A percentile compares a stretch with the other conserved stretches of the same genome.
phyloP scores from a whole-genome alignment of 108 stramenopile genomes.

The Asterionellopsis glacialis region DNA sequence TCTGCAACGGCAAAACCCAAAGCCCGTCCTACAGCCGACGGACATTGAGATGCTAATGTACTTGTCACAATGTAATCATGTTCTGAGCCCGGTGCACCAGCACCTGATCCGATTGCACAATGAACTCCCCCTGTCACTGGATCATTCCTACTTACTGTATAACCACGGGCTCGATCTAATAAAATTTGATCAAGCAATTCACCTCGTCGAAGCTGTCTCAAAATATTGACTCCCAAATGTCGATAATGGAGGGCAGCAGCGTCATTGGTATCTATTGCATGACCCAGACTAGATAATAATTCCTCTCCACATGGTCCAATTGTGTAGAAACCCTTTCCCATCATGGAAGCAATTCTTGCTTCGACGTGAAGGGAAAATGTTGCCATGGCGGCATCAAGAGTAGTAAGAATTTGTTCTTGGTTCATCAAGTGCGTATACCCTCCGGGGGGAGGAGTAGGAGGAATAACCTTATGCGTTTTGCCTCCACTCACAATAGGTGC shows the following conservation, averaged over 20 bases:
- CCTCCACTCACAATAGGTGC: too few relatives aligned
- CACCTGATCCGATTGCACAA: slow-evolving; percentile 70
- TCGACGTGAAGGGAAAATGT: slow-evolving; percentile 79
- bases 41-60: slow-evolving; percentile 81
- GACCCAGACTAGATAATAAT: slow-evolving; percentile 45
- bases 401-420: slow-evolving; percentile 21
- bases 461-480: slow-evolving; percentile 5
- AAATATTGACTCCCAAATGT: slow-evolving; percentile 56
- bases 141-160: slow-evolving; percentile 59
- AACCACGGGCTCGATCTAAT: slow-evolving; percentile 75
- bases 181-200: slow-evolving; percentile 46
- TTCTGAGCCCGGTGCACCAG: slow-evolving; percentile 18
- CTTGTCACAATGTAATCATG: slow-evolving; percentile 64
- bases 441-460: slow-evolving; percentile 28
- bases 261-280: slow-evolving; percentile 43
- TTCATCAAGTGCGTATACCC: slow-evolving; percentile 35
- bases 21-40: slow-evolving; percentile 80
- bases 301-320: slow-evolving; percentile 93
- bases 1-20: slow-evolving; percentile 64
- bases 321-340: slow-evolving; percentile 81
- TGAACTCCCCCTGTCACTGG: slow-evolving; percentile 86
- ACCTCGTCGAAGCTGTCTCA: slow-evolving; percentile 46
- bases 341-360: slow-evolving; percentile 68
- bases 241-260: slow-evolving; percentile 81
- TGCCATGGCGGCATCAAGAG: slow-evolving; percentile 60